A percentile compares a stretch with the other conserved stretches of the same genome.
Conservation (phyloP, 2,329 filamentous ascomycete genomes). For the Cladorrhinum sp. region DNA sequence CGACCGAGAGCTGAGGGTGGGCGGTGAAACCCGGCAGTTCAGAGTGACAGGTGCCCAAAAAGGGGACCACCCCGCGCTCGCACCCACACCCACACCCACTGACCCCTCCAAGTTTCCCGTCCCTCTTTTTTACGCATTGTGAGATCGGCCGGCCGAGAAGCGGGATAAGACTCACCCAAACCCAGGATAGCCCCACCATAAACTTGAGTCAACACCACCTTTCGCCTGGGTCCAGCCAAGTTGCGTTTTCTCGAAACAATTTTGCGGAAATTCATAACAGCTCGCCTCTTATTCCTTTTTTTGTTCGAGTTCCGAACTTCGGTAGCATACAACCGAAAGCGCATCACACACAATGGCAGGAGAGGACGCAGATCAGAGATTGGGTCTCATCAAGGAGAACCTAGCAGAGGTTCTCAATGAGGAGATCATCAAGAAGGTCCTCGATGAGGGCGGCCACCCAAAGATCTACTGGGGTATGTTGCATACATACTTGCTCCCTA, state of each 20-base stretch:
- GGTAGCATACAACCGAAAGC: neutral
- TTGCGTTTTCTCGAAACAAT: neutral
- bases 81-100: too few relatives aligned
- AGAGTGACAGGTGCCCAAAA: neutral
- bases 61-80: constrained; percentile 15
- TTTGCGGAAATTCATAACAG: neutral
- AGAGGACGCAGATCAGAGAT: constrained; percentile 34
- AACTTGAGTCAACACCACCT: constrained; percentile 18
- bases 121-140: too few relatives aligned
- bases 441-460: constrained; percentile 66
- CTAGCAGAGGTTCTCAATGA: constrained; percentile 78
- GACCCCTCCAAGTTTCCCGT: neutral
- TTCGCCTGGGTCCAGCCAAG: neutral
- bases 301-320: neutral
- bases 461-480: constrained; percentile 77
- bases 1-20: too few relatives aligned
- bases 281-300: neutral
- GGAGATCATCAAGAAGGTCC: constrained; percentile 74
- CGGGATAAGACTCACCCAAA: neutral
- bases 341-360: constrained; percentile 19
- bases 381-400: constrained; percentile 76
- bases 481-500: neutral
- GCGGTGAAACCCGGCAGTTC: constrained; percentile 15
- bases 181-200: constrained; percentile 14
- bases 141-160: constrained; percentile 5